Conservation (phyloP, 163 green algal species). For the Prototheca cutis region DNA sequence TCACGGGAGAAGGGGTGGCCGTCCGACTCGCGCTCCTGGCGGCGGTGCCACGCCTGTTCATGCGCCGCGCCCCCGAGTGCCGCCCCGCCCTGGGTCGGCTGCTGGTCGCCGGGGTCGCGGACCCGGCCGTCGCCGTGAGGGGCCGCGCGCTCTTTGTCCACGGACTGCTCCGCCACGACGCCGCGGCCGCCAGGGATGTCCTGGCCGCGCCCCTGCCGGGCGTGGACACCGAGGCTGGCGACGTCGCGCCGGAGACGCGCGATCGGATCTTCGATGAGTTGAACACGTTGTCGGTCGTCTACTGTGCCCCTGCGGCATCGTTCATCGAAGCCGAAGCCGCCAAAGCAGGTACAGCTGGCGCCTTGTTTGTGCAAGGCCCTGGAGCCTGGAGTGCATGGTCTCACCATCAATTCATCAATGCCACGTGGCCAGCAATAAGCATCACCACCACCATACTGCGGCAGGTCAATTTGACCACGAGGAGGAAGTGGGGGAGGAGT, state of each 20-base stretch:
- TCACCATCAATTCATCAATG: too few species aligned
- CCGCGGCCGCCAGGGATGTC: conserved; percentile 38
- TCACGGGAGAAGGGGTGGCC: conserved; percentile 20
- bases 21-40: conserved; percentile 58
- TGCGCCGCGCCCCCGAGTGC: conserved; percentile 73
- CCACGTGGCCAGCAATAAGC: too few species aligned
- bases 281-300: conserved; percentile 82
- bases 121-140: conserved; percentile 70
- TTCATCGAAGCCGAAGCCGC: conserved; percentile 24
- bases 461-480: too few species aligned
- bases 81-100: conserved; percentile 54
- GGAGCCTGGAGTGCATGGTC: too few species aligned
- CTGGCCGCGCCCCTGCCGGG: conserved; percentile 27
- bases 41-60: conserved; percentile 75
- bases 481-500: too few species aligned
- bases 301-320: conserved; percentile 34
- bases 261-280: conserved; percentile 88
- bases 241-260: conserved; percentile 34
- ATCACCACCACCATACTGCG: too few species aligned
- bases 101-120: conserved; percentile 49
- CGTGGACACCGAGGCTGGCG: conserved; percentile 21
- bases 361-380: too few species aligned
- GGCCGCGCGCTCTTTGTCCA: conserved; percentile 83
- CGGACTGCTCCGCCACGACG: conserved; percentile 17
- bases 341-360: neutral